These are phyloP conservation scores for Starmera pachycereana DNA, from an alignment of 805 yeast species.

Conservation along the genomic window DNA sequence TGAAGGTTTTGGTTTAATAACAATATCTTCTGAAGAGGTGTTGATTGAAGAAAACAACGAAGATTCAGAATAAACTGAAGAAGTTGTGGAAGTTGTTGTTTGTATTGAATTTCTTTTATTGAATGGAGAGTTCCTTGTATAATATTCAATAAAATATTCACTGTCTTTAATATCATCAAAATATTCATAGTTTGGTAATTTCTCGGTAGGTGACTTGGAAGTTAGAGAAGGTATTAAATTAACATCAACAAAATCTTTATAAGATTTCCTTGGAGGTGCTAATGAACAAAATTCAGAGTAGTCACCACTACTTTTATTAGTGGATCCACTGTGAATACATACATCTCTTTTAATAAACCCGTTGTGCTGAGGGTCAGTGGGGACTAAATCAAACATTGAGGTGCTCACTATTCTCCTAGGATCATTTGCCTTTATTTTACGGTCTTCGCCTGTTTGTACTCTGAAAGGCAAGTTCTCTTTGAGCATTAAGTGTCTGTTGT, in stretches of 20 bases:
- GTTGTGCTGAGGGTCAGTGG: slow-evolving; percentile 1
- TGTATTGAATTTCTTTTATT: neutral
- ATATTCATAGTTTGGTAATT: neutral
- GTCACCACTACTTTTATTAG: neutral
- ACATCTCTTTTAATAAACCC: neutral
- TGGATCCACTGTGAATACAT: neutral
- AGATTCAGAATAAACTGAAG: neutral
- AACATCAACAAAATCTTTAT: too few relatives aligned
- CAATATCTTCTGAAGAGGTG: neutral
- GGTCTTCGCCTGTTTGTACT: slow-evolving; percentile 11
- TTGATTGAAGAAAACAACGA: neutral
- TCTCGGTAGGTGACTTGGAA: neutral
- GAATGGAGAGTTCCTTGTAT: slow-evolving; percentile 1
- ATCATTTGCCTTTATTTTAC: slow-evolving; percentile 1
- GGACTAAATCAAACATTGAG: slow-evolving; percentile 10
- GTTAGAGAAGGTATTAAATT: neutral
- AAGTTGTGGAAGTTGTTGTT: neutral
- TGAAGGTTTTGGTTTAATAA: neutral
- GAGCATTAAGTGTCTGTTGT: neutral
- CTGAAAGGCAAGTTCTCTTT: slow-evolving; percentile 11
- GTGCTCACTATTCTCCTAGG: slow-evolving; percentile 14
- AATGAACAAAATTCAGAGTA: neutral
- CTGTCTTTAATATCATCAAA: neutral
- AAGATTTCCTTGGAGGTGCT: too few relatives aligned
- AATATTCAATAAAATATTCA: slow-evolving; percentile 1